phyloP scores from a whole-genome alignment of 2,329 filamentous ascomycete genomes.

The Colletotrichum paranaense region DNA sequence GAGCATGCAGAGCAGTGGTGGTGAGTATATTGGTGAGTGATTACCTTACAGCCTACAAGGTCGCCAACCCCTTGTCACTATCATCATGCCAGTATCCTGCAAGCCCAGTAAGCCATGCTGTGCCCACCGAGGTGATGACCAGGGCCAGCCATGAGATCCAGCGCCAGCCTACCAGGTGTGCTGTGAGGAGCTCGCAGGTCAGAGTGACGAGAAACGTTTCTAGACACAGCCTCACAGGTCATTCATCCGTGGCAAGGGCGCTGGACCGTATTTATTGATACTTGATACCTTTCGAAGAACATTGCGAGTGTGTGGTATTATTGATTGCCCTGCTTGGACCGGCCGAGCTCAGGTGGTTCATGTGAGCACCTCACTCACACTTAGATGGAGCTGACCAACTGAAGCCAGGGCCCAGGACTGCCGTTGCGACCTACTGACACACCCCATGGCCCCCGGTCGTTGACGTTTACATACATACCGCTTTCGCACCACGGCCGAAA shows the following conservation, averaged over 20 bases:
- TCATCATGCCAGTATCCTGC: not conserved
- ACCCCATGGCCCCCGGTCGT: not conserved
- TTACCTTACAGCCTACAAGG: not conserved
- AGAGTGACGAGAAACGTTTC: conserved; percentile 14
- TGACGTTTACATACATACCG: not conserved
- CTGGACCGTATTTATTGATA: not conserved
- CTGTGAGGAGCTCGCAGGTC: not conserved
- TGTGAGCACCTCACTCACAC: conserved; percentile 4
- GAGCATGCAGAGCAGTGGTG: not conserved
- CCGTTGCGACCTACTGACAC: not conserved
- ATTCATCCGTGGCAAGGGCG: not conserved
- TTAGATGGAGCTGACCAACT: not conserved
- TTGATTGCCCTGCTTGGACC: conserved; percentile 9
- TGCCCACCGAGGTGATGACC: not conserved
- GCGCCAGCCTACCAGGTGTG: not conserved
- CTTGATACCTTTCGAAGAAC: not conserved
- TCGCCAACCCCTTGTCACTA: not conserved
- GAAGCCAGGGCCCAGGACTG: not conserved
- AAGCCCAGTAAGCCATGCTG: not conserved
- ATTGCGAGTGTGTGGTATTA: not conserved
- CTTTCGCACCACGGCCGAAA: not conserved
- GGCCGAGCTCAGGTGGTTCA: not conserved
- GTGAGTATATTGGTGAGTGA: not conserved
- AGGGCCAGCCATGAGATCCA: not conserved
- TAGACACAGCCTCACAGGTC: conserved; percentile 9